Evolutionary conservation across 2,329 filamentous ascomycete genomes (phyloP).

Genomic region (Xylogone sp.): DNA sequence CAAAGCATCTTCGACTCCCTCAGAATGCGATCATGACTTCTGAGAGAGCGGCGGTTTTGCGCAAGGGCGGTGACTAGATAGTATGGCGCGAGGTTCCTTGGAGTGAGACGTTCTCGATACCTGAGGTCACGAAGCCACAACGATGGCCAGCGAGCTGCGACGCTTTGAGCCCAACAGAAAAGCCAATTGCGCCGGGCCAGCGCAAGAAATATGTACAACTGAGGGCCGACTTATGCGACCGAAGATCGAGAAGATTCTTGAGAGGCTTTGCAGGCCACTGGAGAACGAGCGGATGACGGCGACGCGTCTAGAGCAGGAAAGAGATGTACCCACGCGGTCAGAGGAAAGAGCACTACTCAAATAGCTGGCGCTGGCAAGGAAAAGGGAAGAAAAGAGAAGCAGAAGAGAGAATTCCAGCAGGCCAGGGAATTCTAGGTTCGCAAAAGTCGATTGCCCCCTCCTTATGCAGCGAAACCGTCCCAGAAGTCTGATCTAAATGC

Average conservation of each 20-base stretch:
- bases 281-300: background rate
- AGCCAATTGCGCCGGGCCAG: background rate
- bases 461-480: conserved; percentile 3
- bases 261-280: background rate
- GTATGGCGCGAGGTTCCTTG: background rate
- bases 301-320: background rate
- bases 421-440: background rate
- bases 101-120: background rate
- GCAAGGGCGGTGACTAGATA: conserved; percentile 17
- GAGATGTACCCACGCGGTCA: background rate
- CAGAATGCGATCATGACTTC: conserved; percentile 19
- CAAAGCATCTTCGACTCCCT: conserved; percentile 29
- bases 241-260: background rate
- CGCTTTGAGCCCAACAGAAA: background rate
- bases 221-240: background rate
- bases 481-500: conserved; percentile 4
- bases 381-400: background rate
- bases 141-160: conserved; percentile 3
- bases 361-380: background rate
- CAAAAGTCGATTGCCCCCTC: background rate
- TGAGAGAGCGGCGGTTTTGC: conserved; percentile 15
- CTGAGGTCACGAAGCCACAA: too few species aligned
- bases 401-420: background rate
- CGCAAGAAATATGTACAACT: background rate
- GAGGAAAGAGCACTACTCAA: background rate